Evolutionary conservation across 2,329 filamentous ascomycete species (phyloP), one percentile per base, ranked within the genome.

Genomic region (Apiospora saccharicola): DNA sequence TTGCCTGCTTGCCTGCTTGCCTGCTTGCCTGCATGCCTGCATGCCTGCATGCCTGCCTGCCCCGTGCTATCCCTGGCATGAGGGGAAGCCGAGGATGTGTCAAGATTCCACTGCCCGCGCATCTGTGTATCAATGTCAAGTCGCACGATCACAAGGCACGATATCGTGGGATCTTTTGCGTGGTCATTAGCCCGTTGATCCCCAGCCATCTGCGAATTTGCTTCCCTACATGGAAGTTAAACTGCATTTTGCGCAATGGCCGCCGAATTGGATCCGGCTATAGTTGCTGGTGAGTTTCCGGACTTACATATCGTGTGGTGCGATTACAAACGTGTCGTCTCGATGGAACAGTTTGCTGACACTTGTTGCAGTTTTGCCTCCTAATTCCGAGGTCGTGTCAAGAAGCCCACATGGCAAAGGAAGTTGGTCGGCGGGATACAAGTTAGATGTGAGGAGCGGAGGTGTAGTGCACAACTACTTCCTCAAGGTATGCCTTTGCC

Each of bases 371-470:
- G 46, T 22, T 47, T 22, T 47, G 46, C 19, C 46, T 47, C 19
- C 19, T n/a, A 19, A 22, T n/a, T 8, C 46, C 46, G 46, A 47
- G 46, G 46, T 47, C 22, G 8, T 47, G 22, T 47, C 46, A 47
- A 8, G 7, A 8, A 24, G 24, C 12, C 67, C 72, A 22, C 53
- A 72, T 47, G 44, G 53, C 16, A 72, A 72, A 43, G 34, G 70
- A 41, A 67, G 46, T 22, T 72, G 72, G 72, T 67, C 72, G 14
- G 67, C 49, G 2, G 73, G 72, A 16, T 71, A 71, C n/a, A 72
- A 72, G 37, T 37, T 75, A n/a, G 70, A 74, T 22, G 43, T 75
- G 16, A 41, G 44, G 8, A 47, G 67, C 69, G 5, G 46, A 72
- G 16, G 71, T 53, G 6, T 68, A 71, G 24, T 47, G 67, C 72